These are phyloP conservation scores for Monosiga brevicollis DNA, from an alignment of 78 protist genomes.

Conservation along the genomic window DNA sequence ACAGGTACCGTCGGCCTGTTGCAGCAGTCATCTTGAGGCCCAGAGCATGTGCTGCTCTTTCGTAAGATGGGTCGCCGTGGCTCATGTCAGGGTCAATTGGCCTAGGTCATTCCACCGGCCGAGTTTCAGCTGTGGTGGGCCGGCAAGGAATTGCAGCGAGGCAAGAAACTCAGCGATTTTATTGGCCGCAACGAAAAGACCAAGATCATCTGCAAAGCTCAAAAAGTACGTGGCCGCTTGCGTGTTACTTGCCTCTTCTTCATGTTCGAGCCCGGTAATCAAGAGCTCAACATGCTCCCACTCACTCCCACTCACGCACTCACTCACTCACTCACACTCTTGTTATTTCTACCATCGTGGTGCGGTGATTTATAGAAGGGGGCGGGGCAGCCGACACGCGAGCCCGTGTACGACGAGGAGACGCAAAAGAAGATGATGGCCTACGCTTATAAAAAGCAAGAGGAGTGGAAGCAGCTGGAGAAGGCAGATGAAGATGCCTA, in stretches of 20 bases:
- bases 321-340: no score
- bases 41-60: not conserved
- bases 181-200: slow-evolving; percentile 56
- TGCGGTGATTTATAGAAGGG: not conserved
- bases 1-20: not conserved
- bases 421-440: slow-evolving; percentile 52
- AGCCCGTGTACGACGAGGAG: slow-evolving; percentile 29
- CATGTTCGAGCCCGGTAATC: not conserved
- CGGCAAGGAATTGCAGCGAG: slow-evolving; percentile 28
- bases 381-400: slow-evolving; percentile 29
- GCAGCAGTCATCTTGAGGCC: not conserved
- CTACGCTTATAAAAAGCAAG: slow-evolving; percentile 41
- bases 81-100: not conserved
- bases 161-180: slow-evolving; percentile 12
- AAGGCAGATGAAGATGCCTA: no score
- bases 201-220: slow-evolving; percentile 38
- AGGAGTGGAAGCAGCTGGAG: slow-evolving; percentile 36
- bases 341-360: not conserved
- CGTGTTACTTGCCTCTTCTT: not conserved
- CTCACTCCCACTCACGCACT: no score
- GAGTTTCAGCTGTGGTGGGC: slow-evolving; percentile 47
- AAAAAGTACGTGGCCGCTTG: slow-evolving; percentile 4
- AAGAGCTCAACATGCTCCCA: no score
- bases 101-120: slow-evolving; percentile 7
- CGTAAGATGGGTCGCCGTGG: not conserved